These are phyloP conservation scores for Collybiopsis confluens DNA, from an alignment of 768 basidiomycete species.

Conservation along the genomic window DNA sequence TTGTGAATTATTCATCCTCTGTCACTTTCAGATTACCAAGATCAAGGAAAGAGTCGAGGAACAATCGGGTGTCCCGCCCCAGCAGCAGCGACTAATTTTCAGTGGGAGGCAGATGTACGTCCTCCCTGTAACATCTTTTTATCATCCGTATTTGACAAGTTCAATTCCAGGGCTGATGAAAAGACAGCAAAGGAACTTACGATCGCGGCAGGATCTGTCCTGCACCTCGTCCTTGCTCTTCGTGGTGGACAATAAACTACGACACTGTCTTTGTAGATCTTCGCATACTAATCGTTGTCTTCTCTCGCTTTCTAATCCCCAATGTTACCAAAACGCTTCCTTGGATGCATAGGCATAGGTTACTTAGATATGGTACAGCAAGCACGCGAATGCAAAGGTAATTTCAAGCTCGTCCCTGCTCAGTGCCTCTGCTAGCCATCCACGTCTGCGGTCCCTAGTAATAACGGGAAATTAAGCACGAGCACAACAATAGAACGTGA, in stretches of 20 bases:
- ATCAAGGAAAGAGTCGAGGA: conserved; percentile 99
- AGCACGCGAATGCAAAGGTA: background rate
- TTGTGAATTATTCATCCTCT: background rate
- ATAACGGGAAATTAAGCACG: background rate
- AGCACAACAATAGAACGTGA: background rate
- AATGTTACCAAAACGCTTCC: background rate
- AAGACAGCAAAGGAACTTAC: conserved; percentile 85
- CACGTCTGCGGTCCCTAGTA: conserved; percentile 12
- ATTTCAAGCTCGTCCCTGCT: conserved; percentile 8
- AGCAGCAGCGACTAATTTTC: conserved; percentile 92
- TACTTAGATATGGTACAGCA: background rate
- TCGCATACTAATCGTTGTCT: background rate
- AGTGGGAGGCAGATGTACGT: conserved; percentile 89
- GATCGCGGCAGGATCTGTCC: conserved; percentile 78
- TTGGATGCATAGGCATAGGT: background rate
- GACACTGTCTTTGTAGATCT: background rate
- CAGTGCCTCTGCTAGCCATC: conserved; percentile 17
- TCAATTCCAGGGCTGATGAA: conserved; percentile 73
- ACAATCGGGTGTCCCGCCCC: conserved; percentile 96
- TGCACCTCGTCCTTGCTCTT: conserved; percentile 93
- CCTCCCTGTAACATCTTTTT: conserved; percentile 3
- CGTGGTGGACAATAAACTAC: conserved; percentile 71
- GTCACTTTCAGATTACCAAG: conserved; percentile 65
- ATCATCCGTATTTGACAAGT: background rate
- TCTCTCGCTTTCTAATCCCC: background rate